A percentile compares a stretch with the other conserved stretches of the same genome.
Conservation (phyloP, 2,329 filamentous ascomycete species). For the Trichoderma pleuroti region DNA sequence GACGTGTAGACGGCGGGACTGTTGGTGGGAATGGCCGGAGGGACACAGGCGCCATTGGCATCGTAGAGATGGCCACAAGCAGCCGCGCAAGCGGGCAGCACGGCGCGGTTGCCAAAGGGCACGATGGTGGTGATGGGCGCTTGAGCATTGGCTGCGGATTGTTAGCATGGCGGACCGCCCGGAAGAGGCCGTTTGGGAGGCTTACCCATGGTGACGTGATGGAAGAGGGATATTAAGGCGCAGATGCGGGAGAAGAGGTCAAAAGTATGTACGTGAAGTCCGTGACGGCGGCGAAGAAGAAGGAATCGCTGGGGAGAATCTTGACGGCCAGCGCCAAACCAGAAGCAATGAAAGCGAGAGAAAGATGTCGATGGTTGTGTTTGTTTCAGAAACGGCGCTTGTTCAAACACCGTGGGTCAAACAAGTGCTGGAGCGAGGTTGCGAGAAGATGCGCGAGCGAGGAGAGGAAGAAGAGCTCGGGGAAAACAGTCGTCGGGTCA, state of each 20-base stretch:
- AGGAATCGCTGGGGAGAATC: neutral
- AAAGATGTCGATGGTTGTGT: neutral
- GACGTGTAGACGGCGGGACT: constrained; percentile 54
- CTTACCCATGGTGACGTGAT: constrained; percentile 34
- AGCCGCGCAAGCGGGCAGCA: constrained; percentile 60
- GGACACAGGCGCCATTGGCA: constrained; percentile 69
- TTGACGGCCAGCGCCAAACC: constrained; percentile 17
- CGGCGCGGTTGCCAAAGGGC: constrained; percentile 43
- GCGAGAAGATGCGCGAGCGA: neutral
- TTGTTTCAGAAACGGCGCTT: constrained; percentile 13
- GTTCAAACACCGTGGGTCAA: constrained; percentile 5
- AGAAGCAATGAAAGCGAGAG: constrained; percentile 3
- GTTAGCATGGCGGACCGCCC: constrained; percentile 1
- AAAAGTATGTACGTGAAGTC: neutral
- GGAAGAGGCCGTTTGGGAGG: constrained; percentile 16
- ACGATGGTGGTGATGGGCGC: constrained; percentile 48
- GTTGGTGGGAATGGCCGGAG: constrained; percentile 48
- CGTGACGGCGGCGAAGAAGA: neutral
- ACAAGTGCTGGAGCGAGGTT: neutral
- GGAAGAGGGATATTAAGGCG: neutral
- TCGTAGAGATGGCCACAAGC: constrained; percentile 60
- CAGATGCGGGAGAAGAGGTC: neutral
- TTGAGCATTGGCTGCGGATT: neutral
- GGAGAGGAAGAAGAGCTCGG: neutral
- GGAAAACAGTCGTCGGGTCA: neutral